Conservation (phyloP, 2,329 filamentous ascomycete species). For the Trichothecium roseum region DNA sequence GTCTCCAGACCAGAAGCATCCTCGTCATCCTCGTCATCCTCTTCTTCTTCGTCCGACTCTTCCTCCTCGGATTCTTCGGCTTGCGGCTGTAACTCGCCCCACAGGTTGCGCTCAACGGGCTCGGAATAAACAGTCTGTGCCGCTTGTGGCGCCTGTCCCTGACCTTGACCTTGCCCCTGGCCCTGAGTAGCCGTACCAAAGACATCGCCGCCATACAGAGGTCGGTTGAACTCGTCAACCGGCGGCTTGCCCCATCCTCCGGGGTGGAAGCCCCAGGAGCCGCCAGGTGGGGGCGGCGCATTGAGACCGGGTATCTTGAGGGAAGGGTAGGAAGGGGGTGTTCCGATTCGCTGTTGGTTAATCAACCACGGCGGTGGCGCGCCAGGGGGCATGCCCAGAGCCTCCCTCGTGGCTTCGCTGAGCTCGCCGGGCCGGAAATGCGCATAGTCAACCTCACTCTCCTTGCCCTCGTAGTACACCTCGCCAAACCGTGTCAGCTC, state of each 20-base stretch:
- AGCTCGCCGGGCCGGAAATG: slow-evolving; percentile 85
- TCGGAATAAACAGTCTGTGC: slow-evolving; percentile 43
- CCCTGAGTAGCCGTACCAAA: slow-evolving; percentile 61
- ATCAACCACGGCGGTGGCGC: slow-evolving; percentile 95
- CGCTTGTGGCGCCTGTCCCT: slow-evolving; percentile 25
- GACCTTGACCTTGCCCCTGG: slow-evolving; percentile 13
- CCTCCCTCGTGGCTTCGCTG: slow-evolving; percentile 81
- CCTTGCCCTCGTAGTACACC: slow-evolving; percentile 99
- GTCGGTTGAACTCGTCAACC: slow-evolving; percentile 83
- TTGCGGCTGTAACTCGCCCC: slow-evolving; percentile 82
- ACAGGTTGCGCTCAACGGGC: slow-evolving; percentile 75
- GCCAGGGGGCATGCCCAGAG: slow-evolving; percentile 84
- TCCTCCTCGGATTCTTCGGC: slow-evolving; percentile 65
- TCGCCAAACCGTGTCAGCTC: slow-evolving; percentile 90
- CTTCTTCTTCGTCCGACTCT: slow-evolving; percentile 66
- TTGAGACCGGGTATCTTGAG: slow-evolving; percentile 91
- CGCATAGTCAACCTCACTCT: slow-evolving; percentile 89
- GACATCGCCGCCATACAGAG: slow-evolving; percentile 87
- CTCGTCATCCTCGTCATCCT: slow-evolving; percentile 50
- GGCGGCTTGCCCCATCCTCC: slow-evolving; percentile 95
- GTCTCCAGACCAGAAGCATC: slow-evolving; percentile 61
- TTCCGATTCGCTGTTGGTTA: slow-evolving; percentile 88
- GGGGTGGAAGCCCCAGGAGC: slow-evolving; percentile 88
- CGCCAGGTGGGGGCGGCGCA: slow-evolving; percentile 79
- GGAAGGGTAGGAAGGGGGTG: slow-evolving; percentile 90